Evolutionary conservation across 768 basidiomycete genomes (phyloP).

Genomic region (Fomitopsis serialis): DNA sequence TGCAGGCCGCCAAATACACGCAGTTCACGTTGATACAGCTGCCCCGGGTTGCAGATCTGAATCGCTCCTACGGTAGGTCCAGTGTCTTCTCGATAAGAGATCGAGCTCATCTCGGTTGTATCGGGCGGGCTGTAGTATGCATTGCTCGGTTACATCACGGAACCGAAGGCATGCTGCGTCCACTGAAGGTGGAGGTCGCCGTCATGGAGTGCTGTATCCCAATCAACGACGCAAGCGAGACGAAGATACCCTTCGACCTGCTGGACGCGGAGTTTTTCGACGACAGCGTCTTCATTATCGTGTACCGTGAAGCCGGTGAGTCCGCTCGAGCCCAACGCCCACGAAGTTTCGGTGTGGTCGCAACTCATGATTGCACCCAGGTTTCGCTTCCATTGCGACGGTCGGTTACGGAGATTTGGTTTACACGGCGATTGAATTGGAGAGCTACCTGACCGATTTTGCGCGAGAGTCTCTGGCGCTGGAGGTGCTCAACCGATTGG

Average conservation of each 20-base stretch:
- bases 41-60: conserved; percentile 31
- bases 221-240: conserved; percentile 33
- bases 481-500: conserved; percentile 49
- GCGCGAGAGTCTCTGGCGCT: conserved; percentile 65
- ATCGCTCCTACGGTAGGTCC: conserved; percentile 43
- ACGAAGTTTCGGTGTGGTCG: conserved; percentile 8
- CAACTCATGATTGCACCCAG: conserved; percentile 37
- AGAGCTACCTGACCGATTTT: conserved; percentile 43
- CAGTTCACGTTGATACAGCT: conserved; percentile 51
- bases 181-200: conserved; percentile 37
- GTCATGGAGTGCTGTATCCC: conserved; percentile 50
- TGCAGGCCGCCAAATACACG: conserved; percentile 25
- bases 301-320: conserved; percentile 46
- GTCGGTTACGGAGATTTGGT: conserved; percentile 55
- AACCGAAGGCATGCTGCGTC: conserved; percentile 31
- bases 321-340: conserved; percentile 33
- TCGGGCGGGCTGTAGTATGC: conserved; percentile 39
- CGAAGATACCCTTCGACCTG: conserved; percentile 39
- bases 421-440: conserved; percentile 44
- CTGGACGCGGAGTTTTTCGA: conserved; percentile 78
- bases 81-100: conserved; percentile 1
- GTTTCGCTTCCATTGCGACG: conserved; percentile 55
- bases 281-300: conserved; percentile 60
- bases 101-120: not conserved
- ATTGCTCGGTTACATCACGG: conserved; percentile 49